These are phyloP conservation scores for Rhodotorula sp. DNA, from an alignment of 1,284 basidiomycete species.

Conservation along the genomic window DNA sequence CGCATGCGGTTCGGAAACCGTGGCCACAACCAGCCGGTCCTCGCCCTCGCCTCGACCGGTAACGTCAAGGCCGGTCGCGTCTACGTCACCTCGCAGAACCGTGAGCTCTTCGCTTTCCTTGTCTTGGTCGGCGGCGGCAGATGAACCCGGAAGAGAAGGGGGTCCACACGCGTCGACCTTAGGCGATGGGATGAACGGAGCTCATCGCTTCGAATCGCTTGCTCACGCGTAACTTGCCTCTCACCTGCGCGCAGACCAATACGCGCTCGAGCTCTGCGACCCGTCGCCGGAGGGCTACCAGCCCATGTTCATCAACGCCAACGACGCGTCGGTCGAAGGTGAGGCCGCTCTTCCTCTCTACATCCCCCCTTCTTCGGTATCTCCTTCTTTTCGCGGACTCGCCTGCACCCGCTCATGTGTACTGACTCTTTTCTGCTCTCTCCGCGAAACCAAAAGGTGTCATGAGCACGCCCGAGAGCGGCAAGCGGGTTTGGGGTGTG, in stretches of 20 bases:
- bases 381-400: too few species aligned
- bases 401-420: too few species aligned
- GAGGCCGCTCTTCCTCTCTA: not conserved
- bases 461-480: slow-evolving; percentile 81
- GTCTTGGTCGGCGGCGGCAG: not conserved
- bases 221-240: not conserved
- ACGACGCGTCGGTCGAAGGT: slow-evolving; percentile 53
- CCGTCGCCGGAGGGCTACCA: slow-evolving; percentile 94
- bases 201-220: not conserved
- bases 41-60: slow-evolving; percentile 84
- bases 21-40: slow-evolving; percentile 98
- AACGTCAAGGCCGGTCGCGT: slow-evolving; percentile 93
- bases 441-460: slow-evolving; percentile 59
- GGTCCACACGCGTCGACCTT: not conserved
- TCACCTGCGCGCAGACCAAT: slow-evolving; percentile 61
- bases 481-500: slow-evolving; percentile 88
- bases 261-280: slow-evolving; percentile 86
- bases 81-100: slow-evolving; percentile 76
- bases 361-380: not conserved
- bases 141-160: not conserved
- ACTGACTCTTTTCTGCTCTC: too few species aligned
- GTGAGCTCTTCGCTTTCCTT: slow-evolving; percentile 53
- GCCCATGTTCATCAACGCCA: slow-evolving; percentile 97
- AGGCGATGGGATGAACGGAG: too few species aligned
- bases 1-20: slow-evolving; percentile 97